A percentile compares a stretch with the other conserved stretches of the same genome.
Conservation (phyloP, 371 early-diverging fungal genomes). For the Amoeboaphelidium protococcarum region DNA sequence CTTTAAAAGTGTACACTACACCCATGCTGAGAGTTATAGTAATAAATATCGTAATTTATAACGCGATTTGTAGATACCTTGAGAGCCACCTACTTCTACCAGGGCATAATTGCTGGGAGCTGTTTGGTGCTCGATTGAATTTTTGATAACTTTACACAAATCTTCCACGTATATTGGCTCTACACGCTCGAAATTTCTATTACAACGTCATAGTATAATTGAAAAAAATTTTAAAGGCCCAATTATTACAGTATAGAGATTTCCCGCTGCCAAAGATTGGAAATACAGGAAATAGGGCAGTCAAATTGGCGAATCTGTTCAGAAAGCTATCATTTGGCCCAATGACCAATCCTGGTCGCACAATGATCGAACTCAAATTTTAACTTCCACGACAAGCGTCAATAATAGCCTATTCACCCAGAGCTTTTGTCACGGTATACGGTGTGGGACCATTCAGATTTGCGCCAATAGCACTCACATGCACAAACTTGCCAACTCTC, state of each 20-base stretch:
- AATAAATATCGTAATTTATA: too few species aligned
- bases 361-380: constrained; percentile 5
- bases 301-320: constrained; percentile 2
- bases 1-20: not conserved
- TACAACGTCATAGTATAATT: constrained; percentile 5
- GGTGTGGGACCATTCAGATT: constrained; percentile 7
- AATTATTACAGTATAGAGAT: constrained; percentile 3
- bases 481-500: constrained; percentile 8
- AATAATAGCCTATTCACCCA: not conserved
- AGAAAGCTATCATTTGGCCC: constrained; percentile 13
- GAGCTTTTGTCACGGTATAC: constrained; percentile 11
- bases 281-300: constrained; percentile 1
- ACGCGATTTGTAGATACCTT: not conserved
- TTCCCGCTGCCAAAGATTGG: too few species aligned
- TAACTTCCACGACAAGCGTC: not conserved
- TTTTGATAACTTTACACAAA: too few species aligned
- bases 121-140: too few species aligned
- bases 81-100: too few species aligned
- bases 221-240: constrained; percentile 7
- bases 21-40: too few species aligned
- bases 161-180: too few species aligned
- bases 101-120: too few species aligned
- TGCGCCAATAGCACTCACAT: constrained; percentile 14
- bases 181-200: too few species aligned
- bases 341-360: constrained; percentile 13